A percentile compares a stretch with the other conserved stretches of the same genome.
These are phyloP conservation scores for Crithidia expoeki DNA, from an alignment of 208 protist species.

Conservation along the genomic window DNA sequence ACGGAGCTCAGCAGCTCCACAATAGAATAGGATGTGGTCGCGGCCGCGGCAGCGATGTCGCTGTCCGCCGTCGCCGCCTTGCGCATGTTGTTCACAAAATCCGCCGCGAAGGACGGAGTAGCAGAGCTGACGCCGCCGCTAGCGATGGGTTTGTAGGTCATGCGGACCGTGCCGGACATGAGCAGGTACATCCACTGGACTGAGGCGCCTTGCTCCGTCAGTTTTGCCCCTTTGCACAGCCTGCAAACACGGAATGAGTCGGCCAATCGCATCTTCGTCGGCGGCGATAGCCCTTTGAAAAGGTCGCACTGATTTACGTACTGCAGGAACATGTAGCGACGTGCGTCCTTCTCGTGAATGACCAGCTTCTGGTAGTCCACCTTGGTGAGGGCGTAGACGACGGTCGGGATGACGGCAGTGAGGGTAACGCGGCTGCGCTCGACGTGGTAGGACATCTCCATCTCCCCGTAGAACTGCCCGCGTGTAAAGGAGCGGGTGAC, in stretches of 20 bases:
- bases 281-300: slow-evolving; percentile 45
- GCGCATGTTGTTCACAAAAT: background rate
- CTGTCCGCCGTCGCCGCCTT: slow-evolving; percentile 4
- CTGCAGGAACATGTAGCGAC: slow-evolving; percentile 56
- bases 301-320: slow-evolving; percentile 55
- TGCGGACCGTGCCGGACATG: slow-evolving; percentile 61
- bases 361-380: slow-evolving; percentile 57
- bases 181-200: slow-evolving; percentile 87
- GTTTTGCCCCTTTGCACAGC: slow-evolving; percentile 42
- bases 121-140: background rate
- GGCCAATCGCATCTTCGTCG: slow-evolving; percentile 54
- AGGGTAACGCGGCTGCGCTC: slow-evolving; percentile 51
- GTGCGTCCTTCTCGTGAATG: slow-evolving; percentile 50
- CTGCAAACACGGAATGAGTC: slow-evolving; percentile 59
- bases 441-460: slow-evolving; percentile 55
- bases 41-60: slow-evolving; percentile 4
- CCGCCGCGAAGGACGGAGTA: background rate
- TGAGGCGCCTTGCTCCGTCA: slow-evolving; percentile 46
- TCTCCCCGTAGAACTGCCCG: slow-evolving; percentile 54
- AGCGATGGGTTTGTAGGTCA: slow-evolving; percentile 25
- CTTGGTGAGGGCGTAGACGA: slow-evolving; percentile 58
- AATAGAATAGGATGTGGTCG: slow-evolving; percentile 1
- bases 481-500: slow-evolving; percentile 35
- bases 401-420: slow-evolving; percentile 32
- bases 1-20: slow-evolving; percentile 8